Conservation (phyloP, 352 stramenopile genomes). For the Globisporangium irregulare region DNA sequence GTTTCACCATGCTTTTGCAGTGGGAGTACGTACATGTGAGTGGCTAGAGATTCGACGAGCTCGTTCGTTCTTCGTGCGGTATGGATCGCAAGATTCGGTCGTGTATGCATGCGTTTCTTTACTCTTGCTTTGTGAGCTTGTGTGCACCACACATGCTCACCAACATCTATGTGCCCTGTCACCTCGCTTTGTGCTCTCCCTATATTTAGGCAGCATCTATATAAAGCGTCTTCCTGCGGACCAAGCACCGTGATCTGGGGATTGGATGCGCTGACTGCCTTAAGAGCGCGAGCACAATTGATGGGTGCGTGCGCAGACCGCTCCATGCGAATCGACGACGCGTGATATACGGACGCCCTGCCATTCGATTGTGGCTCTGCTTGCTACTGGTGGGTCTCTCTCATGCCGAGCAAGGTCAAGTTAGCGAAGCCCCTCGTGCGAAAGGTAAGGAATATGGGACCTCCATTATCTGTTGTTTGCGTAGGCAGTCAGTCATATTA, state of each 20-base stretch:
- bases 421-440: slow-evolving; percentile 9
- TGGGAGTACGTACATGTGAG: neutral
- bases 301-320: neutral
- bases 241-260: neutral
- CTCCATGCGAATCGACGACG: neutral
- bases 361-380: neutral
- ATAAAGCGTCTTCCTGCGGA: neutral
- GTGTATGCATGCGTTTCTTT: neutral
- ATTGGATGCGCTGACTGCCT: neutral
- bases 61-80: neutral
- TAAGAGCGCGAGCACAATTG: neutral
- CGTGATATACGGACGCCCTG: neutral
- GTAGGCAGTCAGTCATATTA: no score
- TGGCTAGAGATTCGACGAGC: neutral
- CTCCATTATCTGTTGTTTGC: no score
- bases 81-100: neutral
- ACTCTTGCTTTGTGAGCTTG: neutral
- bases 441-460: slow-evolving; percentile 4
- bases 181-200: neutral
- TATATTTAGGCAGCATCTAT: neutral
- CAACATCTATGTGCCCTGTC: neutral
- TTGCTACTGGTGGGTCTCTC: neutral
- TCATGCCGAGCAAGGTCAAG: slow-evolving; percentile 16
- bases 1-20: neutral
- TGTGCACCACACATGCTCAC: neutral